phyloP scores from a whole-genome alignment of 257 asterid species.

The Solanum piurae region DNA sequence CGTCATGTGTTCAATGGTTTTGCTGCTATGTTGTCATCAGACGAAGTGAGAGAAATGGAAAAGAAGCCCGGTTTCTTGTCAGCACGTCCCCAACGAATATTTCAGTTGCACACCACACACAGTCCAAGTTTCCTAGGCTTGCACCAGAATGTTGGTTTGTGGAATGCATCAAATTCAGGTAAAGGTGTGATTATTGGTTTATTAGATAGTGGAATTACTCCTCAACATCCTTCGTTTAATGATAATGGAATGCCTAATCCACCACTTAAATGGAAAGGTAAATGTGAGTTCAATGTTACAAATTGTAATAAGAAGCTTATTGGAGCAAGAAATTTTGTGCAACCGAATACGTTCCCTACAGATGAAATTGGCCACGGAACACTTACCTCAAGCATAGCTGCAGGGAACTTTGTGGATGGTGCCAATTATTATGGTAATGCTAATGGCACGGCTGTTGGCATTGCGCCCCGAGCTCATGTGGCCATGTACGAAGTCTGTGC shows the following conservation, averaged over 20 bases:
- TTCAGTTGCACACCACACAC: neutral
- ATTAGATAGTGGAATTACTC: neutral
- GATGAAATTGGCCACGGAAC: neutral
- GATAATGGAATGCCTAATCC: constrained; percentile 6
- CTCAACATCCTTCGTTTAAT: neutral
- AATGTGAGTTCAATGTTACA: neutral
- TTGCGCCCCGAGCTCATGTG: neutral
- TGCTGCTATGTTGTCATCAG: neutral
- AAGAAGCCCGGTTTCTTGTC: neutral
- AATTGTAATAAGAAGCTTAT: neutral
- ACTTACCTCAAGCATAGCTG: neutral
- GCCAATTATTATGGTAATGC: neutral
- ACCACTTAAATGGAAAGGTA: neutral
- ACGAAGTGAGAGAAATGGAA: neutral
- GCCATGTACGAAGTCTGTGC: neutral
- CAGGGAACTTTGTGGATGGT: neutral
- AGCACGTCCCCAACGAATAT: neutral
- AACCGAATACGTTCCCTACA: neutral
- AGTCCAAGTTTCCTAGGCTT: neutral
- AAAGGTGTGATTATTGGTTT: neutral
- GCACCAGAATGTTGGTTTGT: neutral
- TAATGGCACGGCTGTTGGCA: neutral
- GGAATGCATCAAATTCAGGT: neutral
- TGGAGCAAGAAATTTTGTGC: neutral
- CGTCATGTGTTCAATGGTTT: neutral